phyloP scores from a whole-genome alignment of 2,329 filamentous ascomycete species.

The Graphilbum ipis-grandicollis region DNA sequence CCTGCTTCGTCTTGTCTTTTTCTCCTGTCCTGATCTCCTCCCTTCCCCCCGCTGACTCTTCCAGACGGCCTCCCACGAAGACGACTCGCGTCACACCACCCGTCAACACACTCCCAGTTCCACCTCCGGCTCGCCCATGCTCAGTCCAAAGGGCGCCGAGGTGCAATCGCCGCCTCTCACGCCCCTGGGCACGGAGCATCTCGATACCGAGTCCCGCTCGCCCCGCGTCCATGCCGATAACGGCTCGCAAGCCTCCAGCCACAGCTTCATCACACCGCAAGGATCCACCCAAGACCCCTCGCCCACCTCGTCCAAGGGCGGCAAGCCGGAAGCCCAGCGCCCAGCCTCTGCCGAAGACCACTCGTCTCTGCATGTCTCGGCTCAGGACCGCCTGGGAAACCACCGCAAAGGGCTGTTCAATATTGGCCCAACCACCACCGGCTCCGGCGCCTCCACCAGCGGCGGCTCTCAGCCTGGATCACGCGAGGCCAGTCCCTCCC shows the following conservation, averaged over 20 bases:
- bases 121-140: conserved; percentile 44
- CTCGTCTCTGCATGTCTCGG: conserved; percentile 17
- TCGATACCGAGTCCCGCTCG: conserved; percentile 18
- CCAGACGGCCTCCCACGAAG: conserved; percentile 43
- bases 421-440: conserved; percentile 18
- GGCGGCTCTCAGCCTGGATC: conserved; percentile 37
- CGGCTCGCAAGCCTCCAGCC: conserved; percentile 7
- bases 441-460: conserved; percentile 17
- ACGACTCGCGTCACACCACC: conserved; percentile 41
- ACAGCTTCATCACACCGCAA: conserved; percentile 44
- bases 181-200: conserved; percentile 51
- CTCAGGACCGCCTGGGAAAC: conserved; percentile 15
- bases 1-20: too few species aligned
- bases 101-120: conserved; percentile 48
- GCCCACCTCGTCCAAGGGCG: conserved; percentile 20
- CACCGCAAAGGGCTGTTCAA: conserved; percentile 40
- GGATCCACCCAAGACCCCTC: conserved; percentile 40
- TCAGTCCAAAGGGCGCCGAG: conserved; percentile 49
- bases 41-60: not conserved
- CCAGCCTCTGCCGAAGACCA: not conserved
- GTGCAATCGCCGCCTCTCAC: conserved; percentile 83
- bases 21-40: not conserved
- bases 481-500: conserved; percentile 46
- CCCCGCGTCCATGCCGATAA: conserved; percentile 8
- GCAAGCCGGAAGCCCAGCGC: not conserved